Evolutionary conservation across 1,139 yeast genomes (phyloP), one percentile per base, ranked within the genome.

Genomic region (Yamadazyma sp.): DNA sequence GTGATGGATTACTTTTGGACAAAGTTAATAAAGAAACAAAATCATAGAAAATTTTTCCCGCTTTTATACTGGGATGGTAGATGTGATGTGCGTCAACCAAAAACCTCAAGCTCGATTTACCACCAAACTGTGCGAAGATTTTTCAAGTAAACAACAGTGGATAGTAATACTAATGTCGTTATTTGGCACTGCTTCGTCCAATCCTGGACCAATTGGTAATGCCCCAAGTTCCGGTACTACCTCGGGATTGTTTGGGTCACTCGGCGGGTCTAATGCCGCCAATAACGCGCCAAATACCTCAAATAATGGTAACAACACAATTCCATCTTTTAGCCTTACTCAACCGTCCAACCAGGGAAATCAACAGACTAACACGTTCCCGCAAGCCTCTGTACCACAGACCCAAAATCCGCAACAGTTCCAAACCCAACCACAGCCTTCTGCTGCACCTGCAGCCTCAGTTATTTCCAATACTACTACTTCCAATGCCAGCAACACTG

Each of bases 1-100:
- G 73, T 64, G 75, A 67, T 66, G 76, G 76, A 67, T 54, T 53
- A 68, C 73, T 67, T 70, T 70, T 68, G 76, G 76, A 70, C 76
- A 70, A 70, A 70, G 76, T 66, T 63, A 61, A 59, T 50, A 43
- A 48, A 51, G 47, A 54, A 47, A 12, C 11, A 25, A 42, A 48
- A 44, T 11, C 14, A 6, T 15, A 12, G 34, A 22, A 45, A 45
- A 42, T 34, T 44, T 45, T 38, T 32, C 29, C 35, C 21, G n/a
- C 18, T 25, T 34, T 30, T 42, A 23, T 39, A 37, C 24, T 12
- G 35, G 10, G 34, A 16, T 24, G 23, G 14, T n/a, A 29, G 23
- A 29, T 33, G 35, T 15, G 15, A 24, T 23, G 35, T 33, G 35
- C n/a, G 10, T 5, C 8, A 6, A 33, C 35, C 37, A 29, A 21